Evolutionary conservation across 352 stramenopile species (phyloP).

Genomic region (Plasmopara muralis): DNA sequence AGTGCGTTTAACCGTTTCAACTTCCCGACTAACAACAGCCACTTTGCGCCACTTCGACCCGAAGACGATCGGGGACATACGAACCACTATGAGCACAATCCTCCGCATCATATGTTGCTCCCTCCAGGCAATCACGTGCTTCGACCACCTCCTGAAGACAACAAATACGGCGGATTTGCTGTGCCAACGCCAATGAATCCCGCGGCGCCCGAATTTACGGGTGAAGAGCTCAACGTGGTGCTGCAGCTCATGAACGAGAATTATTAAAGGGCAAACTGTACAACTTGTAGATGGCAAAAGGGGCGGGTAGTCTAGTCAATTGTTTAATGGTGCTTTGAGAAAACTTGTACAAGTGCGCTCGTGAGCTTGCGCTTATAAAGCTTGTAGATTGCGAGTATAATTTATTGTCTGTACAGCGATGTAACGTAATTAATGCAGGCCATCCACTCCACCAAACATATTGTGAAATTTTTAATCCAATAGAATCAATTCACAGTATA

Average conservation of each 20-base stretch:
- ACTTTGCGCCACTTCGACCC: constrained; percentile 26
- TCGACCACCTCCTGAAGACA: constrained; percentile 42
- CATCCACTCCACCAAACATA: no score
- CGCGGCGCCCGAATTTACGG: constrained; percentile 61
- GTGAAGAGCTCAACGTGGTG: constrained; percentile 70
- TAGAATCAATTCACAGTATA: no score
- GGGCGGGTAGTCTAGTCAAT: constrained; percentile 13
- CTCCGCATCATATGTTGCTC: constrained; percentile 24
- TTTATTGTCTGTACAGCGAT: no score
- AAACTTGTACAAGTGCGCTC: constrained; percentile 10
- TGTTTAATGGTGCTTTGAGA: constrained; percentile 19
- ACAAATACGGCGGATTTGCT: constrained; percentile 43
- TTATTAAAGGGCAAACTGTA: constrained; percentile 25
- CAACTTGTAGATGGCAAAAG: constrained; percentile 1
- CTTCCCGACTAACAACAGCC: constrained; percentile 18
- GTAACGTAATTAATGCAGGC: no score
- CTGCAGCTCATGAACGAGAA: constrained; percentile 76
- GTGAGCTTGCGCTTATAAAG: constrained; percentile 1
- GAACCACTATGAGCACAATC: constrained; percentile 7
- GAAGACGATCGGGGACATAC: constrained; percentile 30
- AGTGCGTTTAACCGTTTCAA: constrained; percentile 17
- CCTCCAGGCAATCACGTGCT: constrained; percentile 40
- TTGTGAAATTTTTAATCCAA: no score
- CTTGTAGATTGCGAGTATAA: no score
- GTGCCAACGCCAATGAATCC: constrained; percentile 61